phyloP scores from a whole-genome alignment of 768 basidiomycete species.

The Pulveroboletus frians region DNA sequence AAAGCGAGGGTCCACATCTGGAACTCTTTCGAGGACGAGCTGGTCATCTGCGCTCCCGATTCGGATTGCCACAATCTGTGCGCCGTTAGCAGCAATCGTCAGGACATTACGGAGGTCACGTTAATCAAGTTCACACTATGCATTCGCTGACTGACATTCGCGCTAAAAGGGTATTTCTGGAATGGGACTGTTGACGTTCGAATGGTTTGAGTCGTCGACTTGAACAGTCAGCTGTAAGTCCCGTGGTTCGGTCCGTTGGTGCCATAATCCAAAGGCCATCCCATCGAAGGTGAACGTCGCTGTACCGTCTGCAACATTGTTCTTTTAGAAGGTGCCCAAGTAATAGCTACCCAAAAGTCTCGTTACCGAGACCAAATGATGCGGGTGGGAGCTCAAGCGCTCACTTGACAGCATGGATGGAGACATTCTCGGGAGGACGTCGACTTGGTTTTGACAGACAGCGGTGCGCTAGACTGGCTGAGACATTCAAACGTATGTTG shows the following conservation, averaged over 20 bases:
- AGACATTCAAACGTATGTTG: too few species aligned
- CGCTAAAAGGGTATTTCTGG: constrained; percentile 37
- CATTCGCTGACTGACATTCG: constrained; percentile 27
- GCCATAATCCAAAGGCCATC: constrained; percentile 43
- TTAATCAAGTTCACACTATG: constrained; percentile 35
- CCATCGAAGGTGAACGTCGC: constrained; percentile 46
- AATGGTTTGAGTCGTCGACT: constrained; percentile 33
- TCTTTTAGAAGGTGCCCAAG: constrained; percentile 36
- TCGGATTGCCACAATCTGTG: constrained; percentile 28
- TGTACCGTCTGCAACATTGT: constrained; percentile 28
- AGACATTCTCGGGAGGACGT: too few species aligned
- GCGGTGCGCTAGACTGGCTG: too few species aligned
- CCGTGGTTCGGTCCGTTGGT: constrained; percentile 47
- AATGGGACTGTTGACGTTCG: constrained; percentile 34
- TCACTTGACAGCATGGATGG: constrained; percentile 13
- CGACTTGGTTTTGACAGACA: too few species aligned
- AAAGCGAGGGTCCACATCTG: constrained; percentile 37
- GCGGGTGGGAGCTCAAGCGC: constrained; percentile 3
- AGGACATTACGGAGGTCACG: background rate
- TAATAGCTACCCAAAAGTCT: constrained; percentile 28
- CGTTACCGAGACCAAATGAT: background rate
- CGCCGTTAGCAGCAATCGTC: background rate
- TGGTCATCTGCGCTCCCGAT: constrained; percentile 15
- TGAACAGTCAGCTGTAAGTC: constrained; percentile 33
- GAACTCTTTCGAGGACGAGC: constrained; percentile 16